Percentiles rank a stretch among this genome's conserved stretches.
Evolutionary conservation across 148 eudicot species (phyloP).

Genomic region (Chenopodium formosanum): DNA sequence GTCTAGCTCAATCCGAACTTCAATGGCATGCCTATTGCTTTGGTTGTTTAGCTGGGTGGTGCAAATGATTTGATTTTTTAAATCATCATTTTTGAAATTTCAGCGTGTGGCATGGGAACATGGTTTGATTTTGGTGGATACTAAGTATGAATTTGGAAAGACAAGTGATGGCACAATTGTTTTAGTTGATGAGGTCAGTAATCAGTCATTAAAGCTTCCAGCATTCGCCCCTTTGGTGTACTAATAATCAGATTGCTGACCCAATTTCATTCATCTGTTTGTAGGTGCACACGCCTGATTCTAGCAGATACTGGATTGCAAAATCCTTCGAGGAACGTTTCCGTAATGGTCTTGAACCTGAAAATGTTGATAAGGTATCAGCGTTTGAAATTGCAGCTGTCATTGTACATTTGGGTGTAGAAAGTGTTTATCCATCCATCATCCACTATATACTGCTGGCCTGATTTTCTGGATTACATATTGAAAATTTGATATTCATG

Average conservation of each 20-base stretch:
- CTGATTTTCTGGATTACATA: background rate
- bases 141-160: slow-evolving; percentile 97
- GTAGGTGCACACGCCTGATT: slow-evolving; percentile 97
- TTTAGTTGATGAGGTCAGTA: slow-evolving; percentile 78
- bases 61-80: background rate
- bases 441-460: background rate
- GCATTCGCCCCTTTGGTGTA: background rate
- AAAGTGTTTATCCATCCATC: background rate
- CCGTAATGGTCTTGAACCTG: slow-evolving; percentile 80
- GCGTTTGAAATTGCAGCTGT: background rate
- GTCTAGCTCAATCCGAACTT: background rate
- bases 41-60: slow-evolving; percentile 6
- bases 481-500: background rate
- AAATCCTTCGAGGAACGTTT: slow-evolving; percentile 69
- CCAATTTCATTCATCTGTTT: slow-evolving; percentile 7
- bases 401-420: background rate
- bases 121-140: slow-evolving; percentile 91
- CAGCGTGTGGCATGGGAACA: slow-evolving; percentile 81
- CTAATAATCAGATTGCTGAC: background rate
- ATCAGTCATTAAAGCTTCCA: background rate
- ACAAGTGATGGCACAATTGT: slow-evolving; percentile 73
- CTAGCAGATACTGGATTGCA: slow-evolving; percentile 97
- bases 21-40: background rate
- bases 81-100: slow-evolving; percentile 16
- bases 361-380: slow-evolving; percentile 84